Base-by-base conservation (phyloP, 2,329 filamentous ascomycete species). In the Talaromyces albobiverticillius region DNA sequence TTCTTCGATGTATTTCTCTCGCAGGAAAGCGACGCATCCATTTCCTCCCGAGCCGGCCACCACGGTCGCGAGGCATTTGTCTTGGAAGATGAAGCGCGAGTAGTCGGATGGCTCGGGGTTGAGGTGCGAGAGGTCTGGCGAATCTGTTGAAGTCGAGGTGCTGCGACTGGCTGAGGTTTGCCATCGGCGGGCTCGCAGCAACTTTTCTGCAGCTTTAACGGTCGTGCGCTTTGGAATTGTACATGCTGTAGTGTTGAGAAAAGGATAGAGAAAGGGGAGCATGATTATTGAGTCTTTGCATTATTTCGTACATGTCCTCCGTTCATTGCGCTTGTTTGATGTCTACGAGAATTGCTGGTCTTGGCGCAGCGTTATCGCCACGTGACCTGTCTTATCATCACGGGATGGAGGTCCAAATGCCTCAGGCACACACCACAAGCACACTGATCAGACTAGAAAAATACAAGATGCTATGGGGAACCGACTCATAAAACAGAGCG, bases 21-120 rank as follows among this genome's bases (percentile, higher is more conserved):
- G 87, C 41, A 95, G 76, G 68, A 97, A 99, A 0, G 94, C 94
- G 48, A 97, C 90, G 67, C 94, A 99, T 59, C 94, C 94, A 66
- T 94, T 86, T 8, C 94, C 94, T 23, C 94, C 94, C 2, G 79
- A 75, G 8, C 94, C 94, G 16, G 92, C 88, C 62, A 88, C 82
- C 3, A 97, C 72, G 0, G 83, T 88, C 25, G 97, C 73, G 7
- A 83, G 83, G 53, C 92, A 92, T 68, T 89, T 88, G 73, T 99
- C 94, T 53, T 89, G 86, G 67, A 99, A 99, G 42, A 86, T 87
- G 3, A 90, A 84, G 29, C 86, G 79, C 14, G 88, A 82, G 72
- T 95, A 97, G 71, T 96, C 90, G 64, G 90, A 87, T 0, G 92
- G 90, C 0, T 82, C 68, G 2, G 93, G 93, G 68, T 96, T 89